Evolutionary conservation across 2,329 filamentous ascomycete species (phyloP), one percentile per base, ranked within the genome.

Genomic region (Orbilia javanica): DNA sequence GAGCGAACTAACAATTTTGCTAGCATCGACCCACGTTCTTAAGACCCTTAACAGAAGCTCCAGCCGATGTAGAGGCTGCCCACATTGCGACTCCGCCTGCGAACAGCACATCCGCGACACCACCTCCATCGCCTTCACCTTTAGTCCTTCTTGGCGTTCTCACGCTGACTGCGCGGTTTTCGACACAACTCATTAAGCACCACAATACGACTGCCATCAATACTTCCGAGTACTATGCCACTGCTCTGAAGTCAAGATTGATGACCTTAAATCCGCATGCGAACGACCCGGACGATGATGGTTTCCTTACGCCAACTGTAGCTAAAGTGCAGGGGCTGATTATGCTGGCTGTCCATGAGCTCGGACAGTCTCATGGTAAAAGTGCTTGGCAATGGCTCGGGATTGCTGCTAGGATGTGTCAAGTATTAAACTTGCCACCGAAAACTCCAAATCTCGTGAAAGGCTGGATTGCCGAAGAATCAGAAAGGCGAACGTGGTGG

Each of bases 341-440:
- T 8, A 92, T 93, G 90, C 85, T 93, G 6, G 89, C 88, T 0
- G 85, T 92, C 10, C 91, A 93, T 79, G 90, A 93, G 79, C 70
- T 79, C 18, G 89, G 89, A 10, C 90, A 90, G 82, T 87, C 87
- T 7, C 85, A 87, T 79, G 90, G 90, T 0, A 83, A 88, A 20
- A 88, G 87, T 46, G 90, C 90, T 13, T 93, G 90, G 88, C 87
- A 91, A 82, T 89, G 89, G 76, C 86, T 93, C 31, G 90, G 90
- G 3, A 88, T 83, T 25, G 87, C 86, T 1, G 85, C 90, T 53
- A 86, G 89, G 34, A 88, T 90, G 84, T 76, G 70, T 13, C 70
- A 71, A 31, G 46, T 71, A 25, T 50, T 68, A 15, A 50, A 69
- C 20, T 34, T 70, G 36, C 63, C 79, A 25, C 66, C 87, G 50